These are phyloP conservation scores for Prosopis cineraria DNA, from an alignment of 306 rosid genomes.

Conservation along the genomic window DNA sequence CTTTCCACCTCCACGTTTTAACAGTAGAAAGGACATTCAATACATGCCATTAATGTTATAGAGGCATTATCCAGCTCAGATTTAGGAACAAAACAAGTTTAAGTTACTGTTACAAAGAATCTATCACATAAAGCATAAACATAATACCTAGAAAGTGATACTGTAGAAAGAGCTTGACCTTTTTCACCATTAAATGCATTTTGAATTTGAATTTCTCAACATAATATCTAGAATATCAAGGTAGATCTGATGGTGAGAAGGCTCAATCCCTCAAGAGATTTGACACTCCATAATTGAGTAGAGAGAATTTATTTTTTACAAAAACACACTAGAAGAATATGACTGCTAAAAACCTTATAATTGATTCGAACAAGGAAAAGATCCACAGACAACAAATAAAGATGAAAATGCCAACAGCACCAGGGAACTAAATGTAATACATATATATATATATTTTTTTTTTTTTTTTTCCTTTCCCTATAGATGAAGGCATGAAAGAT, in stretches of 20 bases:
- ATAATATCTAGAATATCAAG: background rate
- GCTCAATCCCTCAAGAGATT: background rate
- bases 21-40: background rate
- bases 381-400: background rate
- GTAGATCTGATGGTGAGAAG: background rate
- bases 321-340: background rate
- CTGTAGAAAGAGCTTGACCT: background rate
- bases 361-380: background rate
- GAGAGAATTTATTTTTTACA: too few species aligned
- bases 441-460: too few species aligned
- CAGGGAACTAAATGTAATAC: background rate
- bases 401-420: background rate
- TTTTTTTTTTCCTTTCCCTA: too few species aligned
- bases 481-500: background rate
- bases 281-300: background rate
- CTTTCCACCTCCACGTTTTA: slow-evolving; percentile 6
- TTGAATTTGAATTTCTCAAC: background rate
- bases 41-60: background rate
- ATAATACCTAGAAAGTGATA: background rate
- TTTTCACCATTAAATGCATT: background rate
- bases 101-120: background rate
- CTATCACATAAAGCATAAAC: background rate
- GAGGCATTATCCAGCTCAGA: slow-evolving; percentile 15
- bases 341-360: background rate
- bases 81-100: slow-evolving; percentile 11